Evolutionary conservation across 306 rosid species (phyloP), one percentile per base, ranked within the genome.

Genomic region (Cucurbita pepo): DNA sequence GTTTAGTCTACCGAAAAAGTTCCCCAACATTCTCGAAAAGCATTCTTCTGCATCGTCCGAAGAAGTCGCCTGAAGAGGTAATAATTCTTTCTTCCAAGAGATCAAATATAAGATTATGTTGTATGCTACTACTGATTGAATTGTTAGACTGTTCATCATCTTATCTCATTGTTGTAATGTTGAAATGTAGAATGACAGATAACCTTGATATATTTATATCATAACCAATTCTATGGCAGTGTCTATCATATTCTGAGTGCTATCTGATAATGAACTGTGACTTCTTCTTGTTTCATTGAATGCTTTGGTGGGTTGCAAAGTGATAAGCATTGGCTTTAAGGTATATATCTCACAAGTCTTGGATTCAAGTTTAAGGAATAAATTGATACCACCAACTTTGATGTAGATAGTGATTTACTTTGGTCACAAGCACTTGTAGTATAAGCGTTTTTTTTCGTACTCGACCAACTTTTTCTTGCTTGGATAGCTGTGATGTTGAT

Each of bases 1-100:
- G 0, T 80, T 78, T 7, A 77, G 38, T 3, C 75, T 92, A 45
- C 92, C 95, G 4, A 66, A 52, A 3, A 86, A 78, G 2, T 89
- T 89, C 71, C 92, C 92, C 10, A 63, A 69, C 52, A 60, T 77
- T 11, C 69, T 72, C 36, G 84, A 81, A 51, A 71, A 41, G 3
- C 34, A 50, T 78, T 81, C 85, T 70, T 75, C 86, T 7, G 77
- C 73, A 30, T 79, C 86, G 3, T 86, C 89, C 0, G 80, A 83
- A 70, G 89, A 85, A 56, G 73, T 37, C 56, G 77, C 75, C 69
- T 79, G 59, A 71, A 30, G 74, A 50, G 74, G 59, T 50, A 19
- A 50, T 50, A 19, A 50, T 59, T 77, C 59, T 69, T 66, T 48
- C 47, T 45, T 45, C 11, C n/a, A 48, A 48, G 53, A 12, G 53